Conservation (phyloP, 176 grass and related monocot genomes). For the Rhynchospora breviuscula region DNA sequence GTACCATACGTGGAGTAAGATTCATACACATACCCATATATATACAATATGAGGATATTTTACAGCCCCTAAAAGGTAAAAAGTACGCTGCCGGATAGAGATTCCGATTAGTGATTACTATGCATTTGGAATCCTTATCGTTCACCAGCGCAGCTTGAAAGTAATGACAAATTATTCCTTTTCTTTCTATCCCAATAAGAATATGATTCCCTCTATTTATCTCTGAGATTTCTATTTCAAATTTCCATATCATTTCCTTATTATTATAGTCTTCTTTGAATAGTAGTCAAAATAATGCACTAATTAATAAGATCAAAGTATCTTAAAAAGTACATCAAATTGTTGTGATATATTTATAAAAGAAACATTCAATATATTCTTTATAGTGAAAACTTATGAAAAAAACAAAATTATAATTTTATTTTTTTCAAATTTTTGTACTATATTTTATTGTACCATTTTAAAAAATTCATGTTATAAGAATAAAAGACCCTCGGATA, state of each 20-base stretch:
- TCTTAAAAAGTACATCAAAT: too few relatives aligned
- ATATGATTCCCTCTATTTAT: conserved; percentile 9
- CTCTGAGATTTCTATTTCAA: background rate
- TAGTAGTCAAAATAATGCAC: background rate
- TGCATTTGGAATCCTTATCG: conserved; percentile 13
- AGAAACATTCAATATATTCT: too few relatives aligned
- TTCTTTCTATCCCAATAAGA: conserved; percentile 3
- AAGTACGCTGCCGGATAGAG: background rate
- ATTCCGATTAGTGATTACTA: conserved; percentile 19
- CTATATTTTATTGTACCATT: too few relatives aligned
- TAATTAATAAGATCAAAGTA: too few relatives aligned
- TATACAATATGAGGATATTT: conserved; percentile 2
- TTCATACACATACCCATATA: conserved; percentile 9
- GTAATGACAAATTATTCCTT: conserved; percentile 10
- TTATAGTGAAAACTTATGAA: too few relatives aligned
- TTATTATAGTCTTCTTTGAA: background rate
- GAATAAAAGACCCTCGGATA: too few relatives aligned
- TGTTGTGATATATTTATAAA: too few relatives aligned
- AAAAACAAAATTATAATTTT: too few relatives aligned
- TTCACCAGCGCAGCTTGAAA: conserved; percentile 4
- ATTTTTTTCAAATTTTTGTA: too few relatives aligned
- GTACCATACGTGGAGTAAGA: background rate
- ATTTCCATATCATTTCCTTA: background rate
- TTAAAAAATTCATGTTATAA: too few relatives aligned
- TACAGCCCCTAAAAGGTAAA: conserved; percentile 1